A percentile compares a stretch with the other conserved stretches of the same genome.
These are phyloP conservation scores for Ophiostoma populinum DNA, from an alignment of 2,329 filamentous ascomycete genomes.

Conservation along the genomic window DNA sequence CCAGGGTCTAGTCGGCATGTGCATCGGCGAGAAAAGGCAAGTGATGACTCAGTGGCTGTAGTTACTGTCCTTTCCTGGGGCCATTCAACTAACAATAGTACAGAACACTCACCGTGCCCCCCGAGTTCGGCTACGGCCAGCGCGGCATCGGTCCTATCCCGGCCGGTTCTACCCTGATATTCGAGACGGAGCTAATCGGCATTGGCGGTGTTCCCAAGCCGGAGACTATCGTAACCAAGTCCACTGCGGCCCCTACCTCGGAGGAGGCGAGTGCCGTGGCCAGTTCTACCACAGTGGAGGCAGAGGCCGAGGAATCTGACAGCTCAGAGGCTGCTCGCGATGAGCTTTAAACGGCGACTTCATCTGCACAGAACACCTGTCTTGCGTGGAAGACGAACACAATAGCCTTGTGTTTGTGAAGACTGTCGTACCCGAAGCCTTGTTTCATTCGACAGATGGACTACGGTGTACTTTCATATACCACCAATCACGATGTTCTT, in stretches of 20 bases:
- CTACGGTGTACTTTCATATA: too few species aligned
- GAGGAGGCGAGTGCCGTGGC: too few species aligned
- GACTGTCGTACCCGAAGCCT: too few species aligned
- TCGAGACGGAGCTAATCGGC: constrained; percentile 57
- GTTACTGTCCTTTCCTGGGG: not conserved
- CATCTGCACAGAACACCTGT: too few species aligned
- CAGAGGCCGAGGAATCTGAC: too few species aligned
- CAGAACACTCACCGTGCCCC: constrained; percentile 75
- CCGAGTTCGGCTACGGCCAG: constrained; percentile 67
- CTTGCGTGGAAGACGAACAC: too few species aligned
- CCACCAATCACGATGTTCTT: too few species aligned
- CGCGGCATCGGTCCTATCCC: constrained; percentile 68
- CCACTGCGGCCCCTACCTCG: constrained; percentile 15
- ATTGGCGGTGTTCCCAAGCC: constrained; percentile 55
- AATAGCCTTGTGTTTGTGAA: too few species aligned
- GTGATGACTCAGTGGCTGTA: constrained; percentile 7
- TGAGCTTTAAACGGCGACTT: too few species aligned
- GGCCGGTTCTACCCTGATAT: constrained; percentile 56
- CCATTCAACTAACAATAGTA: not conserved
- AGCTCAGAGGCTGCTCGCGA: too few species aligned
- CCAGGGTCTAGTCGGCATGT: constrained; percentile 79
- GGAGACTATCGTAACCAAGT: constrained; percentile 27
- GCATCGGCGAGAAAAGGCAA: constrained; percentile 74
- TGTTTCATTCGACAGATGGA: too few species aligned
- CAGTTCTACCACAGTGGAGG: too few species aligned